phyloP scores from a whole-genome alignment of 441 rosid genomes.

The Biscutella laevigata region DNA sequence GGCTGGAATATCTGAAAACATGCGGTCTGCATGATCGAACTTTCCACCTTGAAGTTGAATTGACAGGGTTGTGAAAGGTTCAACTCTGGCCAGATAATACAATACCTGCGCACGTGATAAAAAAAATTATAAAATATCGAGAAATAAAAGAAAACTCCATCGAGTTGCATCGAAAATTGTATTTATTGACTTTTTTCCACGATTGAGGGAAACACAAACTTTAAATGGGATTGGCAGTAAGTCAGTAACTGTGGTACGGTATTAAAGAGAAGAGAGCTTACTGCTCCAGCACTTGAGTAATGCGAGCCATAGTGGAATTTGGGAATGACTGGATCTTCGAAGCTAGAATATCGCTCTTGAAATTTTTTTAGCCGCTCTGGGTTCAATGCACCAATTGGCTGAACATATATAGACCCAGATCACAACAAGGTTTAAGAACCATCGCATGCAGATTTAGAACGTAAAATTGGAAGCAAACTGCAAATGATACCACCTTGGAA shows the following conservation, averaged over 20 bases:
- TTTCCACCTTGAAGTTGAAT: conserved; percentile 99
- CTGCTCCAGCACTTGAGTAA: conserved; percentile 98
- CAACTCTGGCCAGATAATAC: conserved; percentile 92
- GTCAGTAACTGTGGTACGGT: conserved; percentile 14
- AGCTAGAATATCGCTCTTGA: conserved; percentile 97
- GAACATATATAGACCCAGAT: conserved; percentile 32
- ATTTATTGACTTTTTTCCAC: not conserved
- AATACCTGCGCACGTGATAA: conserved; percentile 60
- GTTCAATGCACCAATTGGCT: conserved; percentile 98
- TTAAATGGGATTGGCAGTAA: conserved; percentile 16
- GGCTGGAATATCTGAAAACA: conserved; percentile 89
- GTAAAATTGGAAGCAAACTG: conserved; percentile 27
- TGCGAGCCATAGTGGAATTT: conserved; percentile 99
- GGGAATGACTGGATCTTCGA: conserved; percentile 98
- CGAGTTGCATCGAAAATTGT: conserved; percentile 9
- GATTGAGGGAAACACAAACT: conserved; percentile 5
- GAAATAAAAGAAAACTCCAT: conserved; percentile 9
- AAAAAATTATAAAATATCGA: conserved; percentile 13
- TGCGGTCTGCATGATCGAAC: conserved; percentile 97
- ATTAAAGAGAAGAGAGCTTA: conserved; percentile 33
- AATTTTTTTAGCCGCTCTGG: conserved; percentile 75
- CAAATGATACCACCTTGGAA: conserved; percentile 62
- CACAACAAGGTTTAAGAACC: conserved; percentile 20
- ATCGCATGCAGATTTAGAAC: conserved; percentile 8
- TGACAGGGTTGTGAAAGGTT: conserved; percentile 93